Base-by-base conservation (phyloP, 2,329 filamentous ascomycete species). In the Pseudogymnoascus sp. region DNA sequence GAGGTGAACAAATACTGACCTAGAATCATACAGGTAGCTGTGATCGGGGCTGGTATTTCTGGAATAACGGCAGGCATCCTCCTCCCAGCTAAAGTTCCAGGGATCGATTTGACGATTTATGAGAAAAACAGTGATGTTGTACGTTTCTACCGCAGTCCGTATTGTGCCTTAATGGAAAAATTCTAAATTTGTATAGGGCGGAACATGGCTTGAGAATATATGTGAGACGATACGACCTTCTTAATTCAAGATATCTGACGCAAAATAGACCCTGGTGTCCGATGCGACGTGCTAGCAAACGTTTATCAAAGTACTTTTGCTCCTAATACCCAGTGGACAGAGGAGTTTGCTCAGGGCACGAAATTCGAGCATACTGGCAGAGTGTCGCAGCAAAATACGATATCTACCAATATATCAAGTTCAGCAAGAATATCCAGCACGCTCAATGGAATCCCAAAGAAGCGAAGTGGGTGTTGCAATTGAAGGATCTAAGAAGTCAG, bases 121-220 rank as follows among this genome's bases (percentile, higher is more conserved):
- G 86, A 90, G 70, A 90, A 89, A 75, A 89, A 89, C 67, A 70
- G 77, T 0, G 85, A 88, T 61, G 80, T 89, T 70, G 86, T 88
- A 14, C 31, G 66, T 18, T 61, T 71, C 5, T 65, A 63, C 63
- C 82, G 85, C 26, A 71, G 84, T 1, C 82, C 85, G 68, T 84
- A 84, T 71, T 80, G 78, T 29, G 51, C 62, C 21, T 67, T 69
- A 26, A 57, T 68, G 60, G 62, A 61, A 63, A 66, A 3, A 23
- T 60, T 4, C 68, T 60, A 64, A 62, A 34, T 7, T 31, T 1
- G 62, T 37, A 5, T 37, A 80, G 77, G 80, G 80, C 31, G 80
- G 81, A 1, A 83, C 79, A 3, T 84, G 81, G 81, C 77, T 80
- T 60, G 80, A 82, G 65, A 83, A 83, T 63, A 71, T 77, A 12